A percentile compares a stretch with the other conserved stretches of the same genome.
These are phyloP conservation scores for Cercophora sp. DNA, from an alignment of 495 filamentous ascomycete genomes.

Conservation along the genomic window DNA sequence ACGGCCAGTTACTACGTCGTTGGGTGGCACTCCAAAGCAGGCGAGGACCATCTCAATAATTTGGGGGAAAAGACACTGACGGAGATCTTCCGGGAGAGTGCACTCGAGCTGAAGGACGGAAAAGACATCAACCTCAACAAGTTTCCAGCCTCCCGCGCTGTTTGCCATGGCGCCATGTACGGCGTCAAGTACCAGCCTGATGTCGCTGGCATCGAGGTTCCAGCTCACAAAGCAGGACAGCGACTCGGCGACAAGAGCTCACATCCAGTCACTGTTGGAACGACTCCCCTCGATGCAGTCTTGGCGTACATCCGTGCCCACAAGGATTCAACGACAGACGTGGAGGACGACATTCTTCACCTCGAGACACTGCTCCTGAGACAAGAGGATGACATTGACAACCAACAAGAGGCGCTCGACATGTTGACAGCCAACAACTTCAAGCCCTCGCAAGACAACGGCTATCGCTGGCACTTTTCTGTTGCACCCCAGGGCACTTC, in stretches of 20 bases:
- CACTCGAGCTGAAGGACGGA: neutral
- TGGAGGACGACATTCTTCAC: slow-evolving; percentile 13
- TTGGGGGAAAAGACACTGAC: neutral
- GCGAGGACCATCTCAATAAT: slow-evolving; percentile 18
- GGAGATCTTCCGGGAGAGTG: neutral
- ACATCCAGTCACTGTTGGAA: slow-evolving; percentile 37
- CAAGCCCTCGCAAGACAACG: neutral
- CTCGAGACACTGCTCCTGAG: slow-evolving; percentile 27
- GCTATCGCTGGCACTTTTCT: slow-evolving; percentile 17
- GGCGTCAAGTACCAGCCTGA: slow-evolving; percentile 35
- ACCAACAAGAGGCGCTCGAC: slow-evolving; percentile 29
- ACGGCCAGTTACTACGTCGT: slow-evolving; percentile 46
- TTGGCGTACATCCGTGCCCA: slow-evolving; percentile 32
- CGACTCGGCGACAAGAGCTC: neutral
- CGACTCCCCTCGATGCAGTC: slow-evolving; percentile 44
- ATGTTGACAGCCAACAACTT: slow-evolving; percentile 11
- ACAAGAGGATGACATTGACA: slow-evolving; percentile 35
- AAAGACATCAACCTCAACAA: slow-evolving; percentile 1
- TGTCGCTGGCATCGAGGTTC: slow-evolving; percentile 22
- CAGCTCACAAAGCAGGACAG: slow-evolving; percentile 22
- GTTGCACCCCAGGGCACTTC: slow-evolving; percentile 8
- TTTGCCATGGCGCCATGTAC: slow-evolving; percentile 48
- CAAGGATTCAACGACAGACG: neutral
- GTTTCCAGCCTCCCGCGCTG: neutral
- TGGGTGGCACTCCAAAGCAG: slow-evolving; percentile 44